Evolutionary conservation across 2,329 filamentous ascomycete species (phyloP), one percentile per base, ranked within the genome.

Genomic region (Thermothelomyces thermophilus): DNA sequence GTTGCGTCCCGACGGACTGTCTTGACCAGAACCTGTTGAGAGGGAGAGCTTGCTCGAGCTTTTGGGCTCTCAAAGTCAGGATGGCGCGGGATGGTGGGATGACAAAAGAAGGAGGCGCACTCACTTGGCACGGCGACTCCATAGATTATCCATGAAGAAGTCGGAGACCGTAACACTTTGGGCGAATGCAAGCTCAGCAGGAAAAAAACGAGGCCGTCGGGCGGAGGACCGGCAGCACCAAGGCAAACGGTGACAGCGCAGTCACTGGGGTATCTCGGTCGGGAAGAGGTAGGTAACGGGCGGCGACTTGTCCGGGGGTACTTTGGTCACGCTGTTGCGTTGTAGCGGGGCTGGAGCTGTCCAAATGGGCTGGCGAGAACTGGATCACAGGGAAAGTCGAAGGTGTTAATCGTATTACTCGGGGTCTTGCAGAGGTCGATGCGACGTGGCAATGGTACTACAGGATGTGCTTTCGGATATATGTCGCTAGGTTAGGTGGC

Each of bases 1-100:
- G 65, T 77, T 81, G 72, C 86, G 83, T 53, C 67, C 68, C 65
- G 73, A 66, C 67, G 75, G 66, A 58, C 66, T 65, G 59, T 78
- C 74, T 45, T 67, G 63, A 58, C 65, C 73, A 60, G 75, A 71
- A 64, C 80, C 79, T 65, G 87, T 94, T 62, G 89, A 84, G 57
- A 97, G 79, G 60, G 90, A 95, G 70, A 96, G 86, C 76, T 95
- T 97, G 78, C 82, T 87, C 70, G 81, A 80, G 76, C 86, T 93
- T 65, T 48, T 31, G 33, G 26, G 63, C 57, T 31, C 41, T 35
- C 8, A 30, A 17, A 11, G 42, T 56, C 55, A 52, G 52, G 37
- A 30, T 10, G 9, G 34, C 28, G n/a, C 24, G 9, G 6, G 11
- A 24, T 14, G n/a, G 13, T 24, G 28, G 20, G 41, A 19, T 16